phyloP scores from a whole-genome alignment of 140 eudicot genomes.

The Senecio squalidus region DNA sequence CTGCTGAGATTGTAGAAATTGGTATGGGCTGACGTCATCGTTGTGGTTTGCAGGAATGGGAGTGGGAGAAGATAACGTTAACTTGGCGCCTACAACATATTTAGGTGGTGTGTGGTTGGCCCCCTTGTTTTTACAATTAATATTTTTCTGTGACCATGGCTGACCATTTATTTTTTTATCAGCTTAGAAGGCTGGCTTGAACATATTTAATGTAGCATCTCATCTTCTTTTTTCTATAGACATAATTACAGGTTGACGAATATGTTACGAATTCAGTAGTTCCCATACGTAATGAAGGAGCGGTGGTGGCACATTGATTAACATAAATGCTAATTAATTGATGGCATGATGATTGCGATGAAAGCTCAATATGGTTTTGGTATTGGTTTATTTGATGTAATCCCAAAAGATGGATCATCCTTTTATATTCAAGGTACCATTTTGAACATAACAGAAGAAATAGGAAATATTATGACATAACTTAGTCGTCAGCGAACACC shows the following conservation, averaged over 20 bases:
- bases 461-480: no score
- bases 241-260: no score
- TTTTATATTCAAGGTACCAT: no score
- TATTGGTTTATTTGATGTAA: slow-evolving; percentile 1
- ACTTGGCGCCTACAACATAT: slow-evolving; percentile 41
- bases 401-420: not conserved
- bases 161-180: no score
- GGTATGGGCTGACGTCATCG: slow-evolving; percentile 25
- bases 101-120: no score
- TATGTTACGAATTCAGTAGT: not conserved
- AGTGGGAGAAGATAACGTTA: slow-evolving; percentile 24
- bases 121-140: no score
- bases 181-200: no score
- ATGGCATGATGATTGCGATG: not conserved
- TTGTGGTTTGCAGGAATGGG: not conserved
- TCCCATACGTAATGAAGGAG: not conserved
- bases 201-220: no score
- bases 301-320: not conserved
- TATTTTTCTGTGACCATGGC: no score
- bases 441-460: no score
- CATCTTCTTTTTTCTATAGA: no score
- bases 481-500: no score
- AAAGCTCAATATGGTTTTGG: not conserved
- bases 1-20: slow-evolving; percentile 21
- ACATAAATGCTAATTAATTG: not conserved